These are phyloP conservation scores for Russula compacta DNA, from an alignment of 768 basidiomycete genomes.

Conservation along the genomic window DNA sequence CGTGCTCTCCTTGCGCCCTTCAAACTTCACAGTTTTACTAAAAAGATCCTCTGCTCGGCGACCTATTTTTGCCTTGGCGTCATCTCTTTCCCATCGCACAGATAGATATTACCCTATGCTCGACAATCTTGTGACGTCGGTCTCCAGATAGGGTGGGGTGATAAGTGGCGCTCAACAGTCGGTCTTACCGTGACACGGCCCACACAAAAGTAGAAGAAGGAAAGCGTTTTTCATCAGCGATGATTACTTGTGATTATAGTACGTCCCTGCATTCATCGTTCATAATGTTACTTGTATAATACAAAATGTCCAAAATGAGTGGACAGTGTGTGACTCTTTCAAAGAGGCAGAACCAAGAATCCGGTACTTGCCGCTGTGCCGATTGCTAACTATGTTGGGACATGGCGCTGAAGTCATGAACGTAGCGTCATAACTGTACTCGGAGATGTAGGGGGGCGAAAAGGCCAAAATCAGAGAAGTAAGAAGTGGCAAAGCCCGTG, in stretches of 20 bases:
- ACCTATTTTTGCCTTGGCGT: no score
- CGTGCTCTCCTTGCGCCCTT: no score
- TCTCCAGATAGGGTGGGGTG: no score
- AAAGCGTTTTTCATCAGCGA: neutral
- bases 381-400: neutral
- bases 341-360: slow-evolving; percentile 2
- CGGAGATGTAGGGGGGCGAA: neutral
- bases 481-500: neutral
- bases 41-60: no score
- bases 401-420: neutral
- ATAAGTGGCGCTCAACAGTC: no score
- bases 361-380: neutral
- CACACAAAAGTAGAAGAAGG: neutral
- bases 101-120: no score
- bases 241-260: neutral
- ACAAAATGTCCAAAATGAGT: neutral
- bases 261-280: neutral
- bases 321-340: slow-evolving; percentile 1
- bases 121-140: no score
- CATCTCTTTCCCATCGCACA: no score
- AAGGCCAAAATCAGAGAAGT: neutral
- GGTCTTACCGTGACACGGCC: no score
- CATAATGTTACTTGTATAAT: slow-evolving; percentile 1
- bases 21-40: no score
- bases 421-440: neutral